Base-by-base conservation (phyloP, 257 asterid genomes). In the Ehretia macrophylla region DNA sequence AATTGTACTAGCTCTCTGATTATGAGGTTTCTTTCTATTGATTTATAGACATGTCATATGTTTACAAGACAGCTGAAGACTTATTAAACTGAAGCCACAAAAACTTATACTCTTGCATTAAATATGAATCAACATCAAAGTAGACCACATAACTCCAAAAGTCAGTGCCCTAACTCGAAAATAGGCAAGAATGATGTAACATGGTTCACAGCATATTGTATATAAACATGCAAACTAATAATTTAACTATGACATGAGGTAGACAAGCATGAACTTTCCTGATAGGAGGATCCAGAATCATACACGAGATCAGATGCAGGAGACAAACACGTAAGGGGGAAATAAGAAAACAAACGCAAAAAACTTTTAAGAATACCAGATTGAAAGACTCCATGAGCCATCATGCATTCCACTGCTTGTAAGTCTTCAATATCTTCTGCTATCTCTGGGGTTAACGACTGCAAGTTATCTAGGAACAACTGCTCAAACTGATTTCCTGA, bases 391-490 rank as follows among this genome's bases (percentile, higher is more conserved):
- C 98, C 98, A 69, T 86, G 95, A 59, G 84, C 38, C 54, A 72
- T 67, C 82, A 84, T 73, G 22, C 77, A 75, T 79, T 92, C 98
- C 72, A 84, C 73, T 17, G 97, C 88, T 53, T 76, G 88, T 68
- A 70, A 49, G 71, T 92, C 98, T 74, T 81, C 91, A 62, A 70
- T 76, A 70, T 80, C 78, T 37, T 79, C 84, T 18, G 80, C 79
- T 74, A 68, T 65, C 50, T 88, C 97, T 48, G 87, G 91, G 21
- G 85, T 85, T 75, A 92, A 73, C 10, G 95, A 68, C 69, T 65
- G 85, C 85, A 91, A 73, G 50, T 52, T 79, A 68, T 78, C 72
- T 56, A 86, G 76, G 69, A 81, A 77, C 38, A 70, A 68, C 69
- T 64, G 81, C 69, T 68, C 74, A 61, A 44, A 51, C 59, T 65